Evolutionary conservation across 805 yeast species (phyloP).

Genomic region (Novakomyces olei): DNA sequence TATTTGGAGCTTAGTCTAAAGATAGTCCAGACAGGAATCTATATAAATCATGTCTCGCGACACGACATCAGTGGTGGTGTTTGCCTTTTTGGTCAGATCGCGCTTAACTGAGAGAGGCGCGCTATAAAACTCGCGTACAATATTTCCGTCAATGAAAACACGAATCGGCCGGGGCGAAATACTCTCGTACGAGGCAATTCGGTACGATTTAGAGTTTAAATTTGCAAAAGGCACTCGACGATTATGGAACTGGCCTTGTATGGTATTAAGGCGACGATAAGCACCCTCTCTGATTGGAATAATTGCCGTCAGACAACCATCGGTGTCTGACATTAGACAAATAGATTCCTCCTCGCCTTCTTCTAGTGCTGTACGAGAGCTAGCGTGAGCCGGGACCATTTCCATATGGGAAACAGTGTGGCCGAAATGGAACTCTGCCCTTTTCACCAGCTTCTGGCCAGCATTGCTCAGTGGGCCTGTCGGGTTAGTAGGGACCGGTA

Average conservation of each 20-base stretch:
- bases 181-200: constrained; percentile 3
- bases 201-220: constrained; percentile 37
- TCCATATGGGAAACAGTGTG: constrained; percentile 18
- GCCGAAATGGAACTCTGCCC: constrained; percentile 50
- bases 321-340: constrained; percentile 47
- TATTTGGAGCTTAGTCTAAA: no score
- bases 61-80: no score
- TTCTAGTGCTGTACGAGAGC: constrained; percentile 1
- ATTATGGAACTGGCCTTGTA: constrained; percentile 73
- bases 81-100: no score
- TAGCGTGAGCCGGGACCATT: constrained; percentile 12
- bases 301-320: constrained; percentile 58
- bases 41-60: no score
- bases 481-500: constrained; percentile 24
- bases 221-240: constrained; percentile 56
- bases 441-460: constrained; percentile 53
- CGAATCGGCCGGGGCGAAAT: neutral
- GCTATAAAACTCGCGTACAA: no score
- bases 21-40: no score
- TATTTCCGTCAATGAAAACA: constrained; percentile 4
- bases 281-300: constrained; percentile 52
- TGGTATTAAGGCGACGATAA: constrained; percentile 58
- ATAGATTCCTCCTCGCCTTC: constrained; percentile 17
- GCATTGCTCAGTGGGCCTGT: constrained; percentile 56
- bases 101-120: no score